Evolutionary conservation across 345 rosid genomes (phyloP), one percentile per base, ranked within the genome.

Genomic region (Citropsis articulata): DNA sequence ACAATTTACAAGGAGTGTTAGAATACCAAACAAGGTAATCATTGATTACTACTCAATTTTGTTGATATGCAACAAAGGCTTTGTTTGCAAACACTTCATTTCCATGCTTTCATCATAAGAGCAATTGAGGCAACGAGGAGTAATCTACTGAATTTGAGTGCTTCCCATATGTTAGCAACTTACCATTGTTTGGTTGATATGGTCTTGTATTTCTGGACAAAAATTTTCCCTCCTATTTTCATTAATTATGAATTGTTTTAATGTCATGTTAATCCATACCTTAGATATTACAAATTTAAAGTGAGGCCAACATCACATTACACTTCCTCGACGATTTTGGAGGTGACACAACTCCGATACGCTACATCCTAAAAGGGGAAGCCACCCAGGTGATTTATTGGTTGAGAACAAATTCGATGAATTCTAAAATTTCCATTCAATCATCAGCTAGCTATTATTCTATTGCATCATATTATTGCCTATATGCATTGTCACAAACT

Each of bases 261-360:
- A 73, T 78, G 66, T 21, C 25, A 9, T 69, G 13, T 78, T 12
- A 63, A 35, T 68, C 14, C 53, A 40, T 74, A 38, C 76, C 4
- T 82, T 77, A 96, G 99, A 79, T 94, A 88, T 80, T 89, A 97
- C 48, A 92, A 91, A 75, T 94, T 96, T 97, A 94, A 83, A 86
- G 95, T 75, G 94, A 91, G 67, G 94, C 88, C 36, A 96, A 84
- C 74, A 94, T 96, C 78, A 94, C 98, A 21, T 81, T 94, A 87
- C 97, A 92, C 85, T 92, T 94, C 84, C 94, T 96, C 21, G 30
- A 35, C 38, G 7, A 35, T 35, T 35, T 35, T 35, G 38, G 38
- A 6, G 38, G 1, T 35, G 38, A 35, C 7, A 35, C 33, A 31
- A 35, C 38, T 35, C 38, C 5, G 38, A 35, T 35, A 35, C 5